A percentile compares a stretch with the other conserved stretches of the same genome.
phyloP scores from a whole-genome alignment of 208 protist species.

The Phytomonas serpens region DNA sequence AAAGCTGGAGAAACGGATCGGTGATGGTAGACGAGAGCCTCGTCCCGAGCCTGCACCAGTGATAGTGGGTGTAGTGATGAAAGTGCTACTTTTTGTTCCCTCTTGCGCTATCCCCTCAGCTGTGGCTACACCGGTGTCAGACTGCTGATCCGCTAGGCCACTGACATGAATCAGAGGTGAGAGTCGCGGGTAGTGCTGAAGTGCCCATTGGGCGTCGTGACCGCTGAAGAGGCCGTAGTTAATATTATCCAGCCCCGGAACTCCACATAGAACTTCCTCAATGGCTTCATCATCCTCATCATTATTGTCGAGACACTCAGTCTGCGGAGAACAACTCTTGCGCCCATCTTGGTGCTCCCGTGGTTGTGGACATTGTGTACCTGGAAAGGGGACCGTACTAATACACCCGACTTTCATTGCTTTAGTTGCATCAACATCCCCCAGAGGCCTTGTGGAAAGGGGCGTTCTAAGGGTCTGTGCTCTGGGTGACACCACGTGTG shows the following conservation, averaged over 20 bases:
- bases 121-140: neutral
- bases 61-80: neutral
- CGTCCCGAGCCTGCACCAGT: neutral
- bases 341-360: neutral
- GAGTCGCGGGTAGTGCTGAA: slow-evolving; percentile 49
- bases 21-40: slow-evolving; percentile 8
- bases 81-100: slow-evolving; percentile 3
- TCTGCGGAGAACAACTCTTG: neutral
- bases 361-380: neutral
- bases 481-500: neutral
- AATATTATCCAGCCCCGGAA: slow-evolving; percentile 77
- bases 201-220: slow-evolving; percentile 44
- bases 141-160: neutral
- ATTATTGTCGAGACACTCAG: slow-evolving; percentile 5
- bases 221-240: slow-evolving; percentile 81
- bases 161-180: slow-evolving; percentile 44
- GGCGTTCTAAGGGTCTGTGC: neutral
- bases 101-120: slow-evolving; percentile 10
- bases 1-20: slow-evolving; percentile 20
- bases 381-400: neutral
- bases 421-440: neutral
- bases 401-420: neutral
- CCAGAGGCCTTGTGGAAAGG: neutral
- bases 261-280: slow-evolving; percentile 71
- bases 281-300: slow-evolving; percentile 30